phyloP scores from a whole-genome alignment of 2,329 filamentous ascomycete species.

The Hymenoscyphus repandus region DNA sequence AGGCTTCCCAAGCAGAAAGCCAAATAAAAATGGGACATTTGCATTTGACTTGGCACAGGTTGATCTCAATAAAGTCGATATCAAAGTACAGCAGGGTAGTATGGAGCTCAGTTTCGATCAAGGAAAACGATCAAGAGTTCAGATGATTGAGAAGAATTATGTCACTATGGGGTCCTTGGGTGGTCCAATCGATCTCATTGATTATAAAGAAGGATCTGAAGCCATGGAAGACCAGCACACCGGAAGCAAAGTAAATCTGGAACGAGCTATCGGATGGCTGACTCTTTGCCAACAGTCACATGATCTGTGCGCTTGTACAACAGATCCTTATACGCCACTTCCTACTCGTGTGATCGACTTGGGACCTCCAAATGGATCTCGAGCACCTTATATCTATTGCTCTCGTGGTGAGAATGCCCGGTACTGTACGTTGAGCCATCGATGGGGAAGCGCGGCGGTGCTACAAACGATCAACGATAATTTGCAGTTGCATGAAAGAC shows the following conservation, averaged over 20 bases:
- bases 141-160: not conserved
- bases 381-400: not conserved
- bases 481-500: not conserved
- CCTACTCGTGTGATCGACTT: not conserved
- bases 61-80: not conserved
- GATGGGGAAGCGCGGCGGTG: not conserved
- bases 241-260: not conserved
- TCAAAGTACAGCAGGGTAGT: not conserved
- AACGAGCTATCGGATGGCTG: not conserved
- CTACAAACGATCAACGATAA: not conserved
- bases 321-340: not conserved
- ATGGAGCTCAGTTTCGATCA: not conserved
- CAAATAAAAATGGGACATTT: not conserved
- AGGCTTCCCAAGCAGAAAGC: not conserved
- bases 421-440: not conserved
- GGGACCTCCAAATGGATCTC: not conserved
- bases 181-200: not conserved
- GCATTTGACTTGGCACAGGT: not conserved
- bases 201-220: not conserved
- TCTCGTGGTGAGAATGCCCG: not conserved
- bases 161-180: not conserved
- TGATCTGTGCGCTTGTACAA: not conserved
- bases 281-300: not conserved
- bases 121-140: not conserved
- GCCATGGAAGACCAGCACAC: not conserved